phyloP scores from a whole-genome alignment of 1,139 yeast species.

The Kodamaea arcana region DNA sequence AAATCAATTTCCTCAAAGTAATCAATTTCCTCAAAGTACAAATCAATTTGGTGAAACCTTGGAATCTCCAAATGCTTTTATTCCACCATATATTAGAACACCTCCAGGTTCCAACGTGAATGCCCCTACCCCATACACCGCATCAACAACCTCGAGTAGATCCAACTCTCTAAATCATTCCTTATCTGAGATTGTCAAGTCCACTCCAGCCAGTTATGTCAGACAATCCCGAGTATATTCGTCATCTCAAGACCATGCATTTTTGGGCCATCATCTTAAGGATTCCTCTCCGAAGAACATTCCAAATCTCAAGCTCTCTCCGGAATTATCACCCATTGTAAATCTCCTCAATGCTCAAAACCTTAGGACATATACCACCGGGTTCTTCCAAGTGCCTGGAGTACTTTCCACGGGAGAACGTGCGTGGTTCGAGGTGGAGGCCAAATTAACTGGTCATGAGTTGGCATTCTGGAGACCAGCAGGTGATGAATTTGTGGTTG shows the following conservation, averaged over 20 bases:
- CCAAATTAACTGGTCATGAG: slow-evolving; percentile 50
- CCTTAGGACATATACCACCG: slow-evolving; percentile 35
- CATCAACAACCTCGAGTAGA: not conserved
- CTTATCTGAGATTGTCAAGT: slow-evolving; percentile 26
- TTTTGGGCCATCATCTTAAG: slow-evolving; percentile 7
- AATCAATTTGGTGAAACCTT: not conserved
- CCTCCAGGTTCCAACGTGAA: no score
- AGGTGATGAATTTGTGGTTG: slow-evolving; percentile 19
- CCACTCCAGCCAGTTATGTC: slow-evolving; percentile 38
- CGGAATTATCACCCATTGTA: slow-evolving; percentile 40
- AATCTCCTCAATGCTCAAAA: slow-evolving; percentile 40
- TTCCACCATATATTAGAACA: not conserved
- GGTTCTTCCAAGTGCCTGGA: slow-evolving; percentile 26
- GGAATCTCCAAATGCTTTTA: not conserved
- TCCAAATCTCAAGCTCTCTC: slow-evolving; percentile 27
- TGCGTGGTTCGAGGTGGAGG: slow-evolving; percentile 38
- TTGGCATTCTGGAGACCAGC: slow-evolving; percentile 46
- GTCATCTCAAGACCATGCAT: slow-evolving; percentile 9
- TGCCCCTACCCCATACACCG: not conserved
- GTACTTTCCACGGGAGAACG: slow-evolving; percentile 14
- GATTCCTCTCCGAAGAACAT: slow-evolving; percentile 12
- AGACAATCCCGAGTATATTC: slow-evolving; percentile 35
- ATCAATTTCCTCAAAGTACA: not conserved
- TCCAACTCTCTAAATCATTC: slow-evolving; percentile 10
- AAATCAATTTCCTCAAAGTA: not conserved